Evolutionary conservation across 108 stramenopile genomes (phyloP), one percentile per base, ranked within the genome.

Genomic region (Nitzschia sp.): DNA sequence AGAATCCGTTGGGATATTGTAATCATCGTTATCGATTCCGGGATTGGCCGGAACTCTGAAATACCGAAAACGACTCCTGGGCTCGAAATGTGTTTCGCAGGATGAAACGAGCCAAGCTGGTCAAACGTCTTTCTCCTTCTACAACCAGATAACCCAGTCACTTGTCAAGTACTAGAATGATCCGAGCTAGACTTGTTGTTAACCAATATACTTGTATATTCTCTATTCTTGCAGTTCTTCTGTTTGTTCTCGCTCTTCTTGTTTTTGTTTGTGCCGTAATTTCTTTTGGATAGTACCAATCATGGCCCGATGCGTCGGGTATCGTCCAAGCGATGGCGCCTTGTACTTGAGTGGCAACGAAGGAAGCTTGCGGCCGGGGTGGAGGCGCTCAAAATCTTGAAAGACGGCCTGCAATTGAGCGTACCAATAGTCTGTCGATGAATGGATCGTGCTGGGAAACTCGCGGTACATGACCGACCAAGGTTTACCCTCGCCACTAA

Each of bases 1-100:
- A 89, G 47, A 89, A 93, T 75, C 92, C 92, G 8, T 33, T 21
- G 18, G 92, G 92, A 56, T 93, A 93, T 66, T 93, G 92, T 76
- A 90, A 90, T 53, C 88, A 90, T 61, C 77, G 71, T n/a, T 82
- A 66, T 32, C 77, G 88, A 62, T 86, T 90, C 70, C 79, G 74
- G 42, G 64, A 63, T 2, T 90, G 81, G 81, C 85, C 85, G 2
- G 38, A 42, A 13, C 38, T 42, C 38, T 42, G 13, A 42, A 42
- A n/a, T n/a, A n/a, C n/a, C n/a, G n/a, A n/a, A n/a, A n/a, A n/a
- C n/a, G n/a, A n/a, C n/a, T n/a, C n/a, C n/a, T n/a, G n/a, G n/a
- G n/a, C n/a, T n/a, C n/a, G n/a, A n/a, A n/a, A n/a, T n/a, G n/a
- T n/a, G n/a, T n/a, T n/a, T n/a, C n/a, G n/a, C n/a, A n/a, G n/a